phyloP scores from a whole-genome alignment of 306 rosid species.

The Vicia sativa region DNA sequence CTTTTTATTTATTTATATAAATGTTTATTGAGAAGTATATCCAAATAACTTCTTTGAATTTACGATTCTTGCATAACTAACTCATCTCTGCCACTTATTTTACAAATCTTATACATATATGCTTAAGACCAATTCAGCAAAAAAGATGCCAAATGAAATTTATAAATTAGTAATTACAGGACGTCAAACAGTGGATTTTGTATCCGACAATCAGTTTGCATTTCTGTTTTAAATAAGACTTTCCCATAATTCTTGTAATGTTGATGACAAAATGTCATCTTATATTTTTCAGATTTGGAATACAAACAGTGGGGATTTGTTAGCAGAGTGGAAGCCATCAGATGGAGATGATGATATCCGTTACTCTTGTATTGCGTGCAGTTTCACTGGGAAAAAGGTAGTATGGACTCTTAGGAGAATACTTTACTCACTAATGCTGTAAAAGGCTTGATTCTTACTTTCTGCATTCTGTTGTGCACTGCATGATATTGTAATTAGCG shows the following conservation, averaged over 20 bases:
- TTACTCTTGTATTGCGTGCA: conserved; percentile 58
- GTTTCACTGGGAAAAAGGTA: conserved; percentile 55
- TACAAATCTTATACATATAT: neutral
- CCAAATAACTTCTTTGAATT: conserved; percentile 2
- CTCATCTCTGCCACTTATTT: neutral
- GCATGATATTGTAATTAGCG: conserved; percentile 46
- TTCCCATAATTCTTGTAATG: conserved; percentile 15
- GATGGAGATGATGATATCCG: conserved; percentile 45
- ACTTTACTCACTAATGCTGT: neutral
- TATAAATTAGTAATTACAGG: conserved; percentile 6
- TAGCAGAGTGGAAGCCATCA: conserved; percentile 52
- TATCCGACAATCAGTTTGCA: conserved; percentile 5
- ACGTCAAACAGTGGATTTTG: neutral
- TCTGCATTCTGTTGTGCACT: conserved; percentile 20
- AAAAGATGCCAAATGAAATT: neutral
- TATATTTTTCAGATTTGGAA: conserved; percentile 59
- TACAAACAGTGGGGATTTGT: conserved; percentile 47
- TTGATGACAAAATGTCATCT: conserved; percentile 2
- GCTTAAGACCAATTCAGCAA: neutral
- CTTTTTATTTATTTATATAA: too few species aligned
- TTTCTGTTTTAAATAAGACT: conserved; percentile 12
- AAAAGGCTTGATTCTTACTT: conserved; percentile 18
- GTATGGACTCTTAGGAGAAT: conserved; percentile 13
- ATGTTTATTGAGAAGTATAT: neutral
- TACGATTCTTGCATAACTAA: conserved; percentile 1